These are phyloP conservation scores for Aspergillus eucalypticola DNA, from an alignment of 2,329 filamentous ascomycete genomes.

Conservation along the genomic window DNA sequence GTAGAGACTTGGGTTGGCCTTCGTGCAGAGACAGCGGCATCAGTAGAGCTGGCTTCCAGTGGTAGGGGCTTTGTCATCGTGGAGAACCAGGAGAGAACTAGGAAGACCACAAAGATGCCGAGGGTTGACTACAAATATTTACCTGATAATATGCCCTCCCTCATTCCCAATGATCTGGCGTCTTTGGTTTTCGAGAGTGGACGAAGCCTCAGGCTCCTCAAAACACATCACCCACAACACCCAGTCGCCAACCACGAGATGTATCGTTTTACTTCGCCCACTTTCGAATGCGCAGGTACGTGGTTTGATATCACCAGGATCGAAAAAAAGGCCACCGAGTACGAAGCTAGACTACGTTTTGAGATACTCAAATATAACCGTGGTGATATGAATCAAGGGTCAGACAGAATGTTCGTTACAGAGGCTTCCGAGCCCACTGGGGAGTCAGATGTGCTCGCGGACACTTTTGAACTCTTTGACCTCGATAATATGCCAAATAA, in stretches of 20 bases:
- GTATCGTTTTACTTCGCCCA: constrained; percentile 53
- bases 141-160: constrained; percentile 65
- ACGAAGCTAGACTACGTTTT: constrained; percentile 37
- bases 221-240: constrained; percentile 69
- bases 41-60: constrained; percentile 50
- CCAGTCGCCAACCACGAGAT: constrained; percentile 61
- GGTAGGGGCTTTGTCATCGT: constrained; percentile 63
- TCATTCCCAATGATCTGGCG: constrained; percentile 69
- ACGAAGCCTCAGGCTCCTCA: constrained; percentile 71
- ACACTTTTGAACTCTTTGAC: constrained; percentile 39
- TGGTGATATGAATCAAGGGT: constrained; percentile 29
- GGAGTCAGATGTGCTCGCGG: constrained; percentile 12
- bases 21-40: constrained; percentile 57
- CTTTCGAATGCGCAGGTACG: constrained; percentile 67
- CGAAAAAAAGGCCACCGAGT: constrained; percentile 58
- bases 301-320: constrained; percentile 69
- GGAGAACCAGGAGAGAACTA: constrained; percentile 61
- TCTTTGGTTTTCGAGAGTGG: constrained; percentile 77
- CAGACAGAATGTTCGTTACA: neutral
- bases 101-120: constrained; percentile 59
- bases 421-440: neutral
- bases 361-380: constrained; percentile 43
- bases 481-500: constrained; percentile 31
- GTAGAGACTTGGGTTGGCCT: constrained; percentile 76
- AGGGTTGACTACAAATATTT: constrained; percentile 60